Conservation (phyloP, 495 filamentous ascomycete genomes). For the Baudoinia panamericana region DNA sequence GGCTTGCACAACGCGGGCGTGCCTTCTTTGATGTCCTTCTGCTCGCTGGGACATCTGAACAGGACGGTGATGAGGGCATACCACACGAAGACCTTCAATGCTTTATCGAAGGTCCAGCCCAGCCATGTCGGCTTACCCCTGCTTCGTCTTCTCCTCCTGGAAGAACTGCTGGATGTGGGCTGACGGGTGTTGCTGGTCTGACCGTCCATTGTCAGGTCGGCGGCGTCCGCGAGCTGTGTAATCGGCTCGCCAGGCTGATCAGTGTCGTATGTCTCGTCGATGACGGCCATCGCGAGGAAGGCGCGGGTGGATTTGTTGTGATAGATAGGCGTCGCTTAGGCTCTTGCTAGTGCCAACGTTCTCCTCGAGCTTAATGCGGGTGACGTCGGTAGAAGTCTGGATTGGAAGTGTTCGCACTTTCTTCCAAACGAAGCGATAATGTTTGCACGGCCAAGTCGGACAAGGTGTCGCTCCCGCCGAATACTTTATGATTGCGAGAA, state of each 20-base stretch:
- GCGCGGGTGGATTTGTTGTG: no score
- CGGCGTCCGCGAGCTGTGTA: no score
- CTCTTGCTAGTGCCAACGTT: no score
- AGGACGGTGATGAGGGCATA: conserved; percentile 66
- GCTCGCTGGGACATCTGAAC: conserved; percentile 66
- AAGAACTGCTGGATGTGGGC: background rate
- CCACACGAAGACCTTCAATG: conserved; percentile 52
- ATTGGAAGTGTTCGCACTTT: no score
- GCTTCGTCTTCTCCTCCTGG: conserved; percentile 3
- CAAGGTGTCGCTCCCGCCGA: no score
- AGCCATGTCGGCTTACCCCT: conserved; percentile 3
- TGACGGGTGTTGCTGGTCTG: conserved; percentile 4
- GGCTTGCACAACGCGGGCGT: conserved; percentile 76
- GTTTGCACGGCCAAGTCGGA: no score
- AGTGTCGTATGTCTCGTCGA: background rate
- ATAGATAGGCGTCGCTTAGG: no score
- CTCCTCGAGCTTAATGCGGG: no score
- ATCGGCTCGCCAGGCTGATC: no score
- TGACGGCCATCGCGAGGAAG: conserved; percentile 2
- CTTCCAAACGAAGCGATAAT: no score
- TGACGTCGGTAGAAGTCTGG: no score
- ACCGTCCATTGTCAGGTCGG: conserved; percentile 9
- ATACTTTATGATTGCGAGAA: no score
- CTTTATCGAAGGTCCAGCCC: conserved; percentile 18
- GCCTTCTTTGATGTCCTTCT: conserved; percentile 48